phyloP scores from a whole-genome alignment of 2,329 filamentous ascomycete species.

The Aspergillus glaucus region DNA sequence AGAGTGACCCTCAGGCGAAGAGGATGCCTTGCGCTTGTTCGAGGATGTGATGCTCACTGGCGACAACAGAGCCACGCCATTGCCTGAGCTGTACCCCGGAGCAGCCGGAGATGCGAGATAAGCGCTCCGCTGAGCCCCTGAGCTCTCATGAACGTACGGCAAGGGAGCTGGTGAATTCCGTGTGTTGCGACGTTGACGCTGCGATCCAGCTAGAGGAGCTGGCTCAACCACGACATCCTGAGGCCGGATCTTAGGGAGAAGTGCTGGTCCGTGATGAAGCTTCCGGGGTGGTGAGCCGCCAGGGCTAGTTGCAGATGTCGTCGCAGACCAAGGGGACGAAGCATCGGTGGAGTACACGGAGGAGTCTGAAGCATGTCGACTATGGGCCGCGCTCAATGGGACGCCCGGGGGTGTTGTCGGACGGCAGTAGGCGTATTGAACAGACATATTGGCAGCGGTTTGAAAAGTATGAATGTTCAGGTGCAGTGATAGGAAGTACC shows the following conservation, averaged over 20 bases:
- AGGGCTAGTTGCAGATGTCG: slow-evolving; percentile 64
- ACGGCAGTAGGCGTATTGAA: slow-evolving; percentile 37
- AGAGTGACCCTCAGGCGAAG: slow-evolving; percentile 35
- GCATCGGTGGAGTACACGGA: slow-evolving; percentile 59
- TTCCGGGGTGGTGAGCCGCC: slow-evolving; percentile 64
- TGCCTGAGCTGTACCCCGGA: slow-evolving; percentile 21
- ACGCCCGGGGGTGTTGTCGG: slow-evolving; percentile 40
- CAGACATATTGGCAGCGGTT: slow-evolving; percentile 30
- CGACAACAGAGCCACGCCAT: slow-evolving; percentile 53
- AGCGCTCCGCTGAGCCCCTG: slow-evolving; percentile 39
- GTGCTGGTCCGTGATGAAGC: slow-evolving; percentile 61
- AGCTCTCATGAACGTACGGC: slow-evolving; percentile 44
- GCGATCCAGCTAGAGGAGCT: slow-evolving; percentile 43
- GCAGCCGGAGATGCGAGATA: slow-evolving; percentile 42
- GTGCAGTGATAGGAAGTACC: slow-evolving; percentile 13
- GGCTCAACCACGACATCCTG: slow-evolving; percentile 73
- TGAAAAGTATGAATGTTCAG: not conserved
- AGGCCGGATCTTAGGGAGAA: slow-evolving; percentile 78
- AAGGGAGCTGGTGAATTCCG: slow-evolving; percentile 46
- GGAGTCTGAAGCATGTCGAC: slow-evolving; percentile 58
- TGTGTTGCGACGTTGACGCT: slow-evolving; percentile 54
- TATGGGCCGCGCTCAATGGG: slow-evolving; percentile 42
- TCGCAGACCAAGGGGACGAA: slow-evolving; percentile 62
- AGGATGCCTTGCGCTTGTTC: slow-evolving; percentile 27
- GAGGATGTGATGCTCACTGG: slow-evolving; percentile 52